Evolutionary conservation across 352 stramenopile genomes (phyloP), one percentile per base, ranked within the genome.

Genomic region (Blastocystis sp.): DNA sequence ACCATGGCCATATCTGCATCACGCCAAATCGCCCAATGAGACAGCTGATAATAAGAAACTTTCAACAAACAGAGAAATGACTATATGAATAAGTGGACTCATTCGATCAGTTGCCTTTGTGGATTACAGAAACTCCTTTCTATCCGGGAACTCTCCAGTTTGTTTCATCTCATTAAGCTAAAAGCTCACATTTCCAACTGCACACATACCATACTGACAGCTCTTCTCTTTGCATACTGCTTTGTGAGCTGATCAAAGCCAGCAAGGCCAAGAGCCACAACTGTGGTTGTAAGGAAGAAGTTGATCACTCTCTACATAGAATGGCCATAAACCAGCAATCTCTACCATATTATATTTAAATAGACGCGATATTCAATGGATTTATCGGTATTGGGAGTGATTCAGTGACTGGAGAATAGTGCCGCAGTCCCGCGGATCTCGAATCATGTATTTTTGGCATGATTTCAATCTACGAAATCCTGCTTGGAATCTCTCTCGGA

Each of bases 141-240:
- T 80, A 62, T 80, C 43, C 23, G 70, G 70, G n/a, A 80, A 26
- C 34, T 80, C 45, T 23, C 43, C 43, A 34, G 70, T 80, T 45
- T 26, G 43, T 53, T 80, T 80, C 70, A 80, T 80, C 70, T 80
- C 70, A 9, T 80, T 62, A 26, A 80, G 9, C 70, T 80, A 39
- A 11, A 80, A 15, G 0, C n/a, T 80, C 53, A 15, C 45, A 13
- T 26, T 5, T 50, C 55, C 4, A 23, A 63, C 20, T 13, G 3
- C 8, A 62, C 34, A 18, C 34, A 47, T 64, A 80, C 70, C 70
- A 80, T 80, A 23, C 55, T 62, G 13, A 43, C 64, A 34, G 70
- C 70, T 47, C 70, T 61, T 80, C 70, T 80, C 70, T 80, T 80
- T 80, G 37, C 70, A 20, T 80, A 80, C 7, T 80, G 70, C 43